Base-by-base conservation (phyloP, 2,329 filamentous ascomycete genomes). In the Diaporthe batatas region DNA sequence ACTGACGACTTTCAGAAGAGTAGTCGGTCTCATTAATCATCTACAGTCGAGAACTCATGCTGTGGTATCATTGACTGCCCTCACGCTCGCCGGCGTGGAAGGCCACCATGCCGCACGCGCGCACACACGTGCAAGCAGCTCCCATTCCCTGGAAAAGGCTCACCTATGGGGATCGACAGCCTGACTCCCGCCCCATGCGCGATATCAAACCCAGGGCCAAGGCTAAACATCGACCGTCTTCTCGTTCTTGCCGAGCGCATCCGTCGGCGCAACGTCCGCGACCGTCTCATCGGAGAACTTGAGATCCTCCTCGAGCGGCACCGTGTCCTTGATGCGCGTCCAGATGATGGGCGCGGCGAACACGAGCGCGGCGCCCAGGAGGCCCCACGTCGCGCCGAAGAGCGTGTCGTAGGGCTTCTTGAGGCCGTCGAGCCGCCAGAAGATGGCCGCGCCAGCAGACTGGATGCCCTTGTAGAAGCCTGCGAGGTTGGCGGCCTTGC, bases 401-500 rank as follows among this genome's bases (percentile, higher is more conserved):
- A 95, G 89, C 76, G 87, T 88, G 85, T 92, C 91, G 83, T 89
- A 97, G 0, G 91, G 84, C 42, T 88, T 87, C 53, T 89, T 84
- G 44, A 87, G 72, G 34, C 86, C 87, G 79, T 96, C 93, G 70
- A 96, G 81, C 34, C 90, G 88, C 91, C 90, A 93, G 78, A 90
- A 93, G 77, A 95, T 89, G 73, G 93, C 94, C 3, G 92, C 91
- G 77, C 94, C 94, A 23, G 93, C 94, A n/a, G 93, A 96, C 82
- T 97, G 94, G 76, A 97, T 93, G 67, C 84, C 85, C 79, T 79
- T 79, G 76, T 79, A 81, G 76, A 79, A 80, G 25, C 75, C 95
- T 54, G 94, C 93, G 79, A 96, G 93, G 86, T 98, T 98, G 84
- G 96, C 95, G 36, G 96, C 90, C 82, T 95, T 96, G 82, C 95